Base-by-base conservation (phyloP, 768 basidiomycete species). In the Kwoniella sp. region DNA sequence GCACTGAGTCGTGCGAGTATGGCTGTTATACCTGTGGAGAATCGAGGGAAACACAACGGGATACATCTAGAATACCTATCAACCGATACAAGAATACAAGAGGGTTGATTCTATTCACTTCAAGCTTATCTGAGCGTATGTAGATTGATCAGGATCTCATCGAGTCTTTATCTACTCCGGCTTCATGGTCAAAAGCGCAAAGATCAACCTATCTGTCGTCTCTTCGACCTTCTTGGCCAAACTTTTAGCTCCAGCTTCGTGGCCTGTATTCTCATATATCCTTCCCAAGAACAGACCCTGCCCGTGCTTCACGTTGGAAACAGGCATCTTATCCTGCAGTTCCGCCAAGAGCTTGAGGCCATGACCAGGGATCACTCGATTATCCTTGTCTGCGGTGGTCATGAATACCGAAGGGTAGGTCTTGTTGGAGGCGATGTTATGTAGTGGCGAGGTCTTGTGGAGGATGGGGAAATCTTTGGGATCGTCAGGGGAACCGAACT, bases 191-290 rank as follows among this genome's bases (percentile, higher is more conserved):
- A 55, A 21, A 36, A 63, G 40, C 25, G 51, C 37, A 37, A 65
- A 65, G 7, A 65, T 47, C 29, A 65, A 47, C 33, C 58, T 40
- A 52, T 65, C 64, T 22, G 52, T 50, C n/a, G 50, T 58, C 47
- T 65, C 58, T 26, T 65, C 64, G 8, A 65, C 64, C 58, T 60
- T 65, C n/a, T 65, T 47, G n/a, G 52, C 40, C 12, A 54, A 47
- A 27, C 37, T 54, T 15, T 65, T 65, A 9, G 53, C 52, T 26
- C 29, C 55, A 26, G 24, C 21, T 21, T 65, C 64, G 33, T 65
- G 64, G 1, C 64, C 64, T 5, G 64, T 58, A 49, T 65, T 55
- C 22, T 55, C 33, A 33, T 65, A 65, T 9, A 65, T 25, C 10
- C 53, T 53, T 1, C 58, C 64, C 2, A 65, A 33, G 6, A 55